These are phyloP conservation scores for Colletotrichum zoysiae DNA, from an alignment of 2,329 filamentous ascomycete genomes.

Conservation along the genomic window DNA sequence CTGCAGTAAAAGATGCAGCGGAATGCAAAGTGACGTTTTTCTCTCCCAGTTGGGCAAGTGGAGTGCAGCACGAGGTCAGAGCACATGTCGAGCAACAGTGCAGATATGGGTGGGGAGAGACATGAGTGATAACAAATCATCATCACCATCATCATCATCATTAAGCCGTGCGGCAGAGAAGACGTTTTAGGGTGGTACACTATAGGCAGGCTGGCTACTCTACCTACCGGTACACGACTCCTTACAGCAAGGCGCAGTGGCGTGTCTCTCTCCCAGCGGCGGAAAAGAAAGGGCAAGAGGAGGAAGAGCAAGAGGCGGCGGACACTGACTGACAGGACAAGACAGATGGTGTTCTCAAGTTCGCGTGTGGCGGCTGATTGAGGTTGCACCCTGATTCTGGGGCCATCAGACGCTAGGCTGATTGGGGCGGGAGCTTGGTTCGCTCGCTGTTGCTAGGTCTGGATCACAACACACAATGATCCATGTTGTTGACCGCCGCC, in stretches of 20 bases:
- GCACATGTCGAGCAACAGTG: constrained; percentile 27
- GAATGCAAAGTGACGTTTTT: constrained; percentile 37
- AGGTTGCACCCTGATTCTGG: constrained; percentile 26
- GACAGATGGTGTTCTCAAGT: neutral
- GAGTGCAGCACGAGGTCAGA: constrained; percentile 31
- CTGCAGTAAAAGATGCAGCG: constrained; percentile 3
- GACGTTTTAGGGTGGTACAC: neutral
- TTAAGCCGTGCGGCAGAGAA: neutral
- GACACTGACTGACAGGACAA: neutral
- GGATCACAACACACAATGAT: constrained; percentile 30
- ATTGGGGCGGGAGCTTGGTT: constrained; percentile 24
- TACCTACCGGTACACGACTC: neutral
- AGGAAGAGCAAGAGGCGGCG: neutral
- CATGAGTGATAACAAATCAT: constrained; percentile 21
- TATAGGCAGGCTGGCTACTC: neutral
- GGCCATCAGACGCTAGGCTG: constrained; percentile 21
- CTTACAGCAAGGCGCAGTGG: neutral
- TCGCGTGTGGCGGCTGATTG: constrained; percentile 37
- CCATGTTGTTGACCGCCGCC: constrained; percentile 28
- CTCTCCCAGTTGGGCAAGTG: constrained; percentile 30
- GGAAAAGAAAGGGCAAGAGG: neutral
- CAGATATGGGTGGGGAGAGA: neutral
- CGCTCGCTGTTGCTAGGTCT: constrained; percentile 18
- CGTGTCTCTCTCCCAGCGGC: too few relatives aligned
- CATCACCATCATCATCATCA: constrained; percentile 19